Percentiles rank a stretch among this genome's conserved stretches.
These are phyloP conservation scores for Pseudonectria foliicola DNA, from an alignment of 2,329 filamentous ascomycete genomes.

Conservation along the genomic window DNA sequence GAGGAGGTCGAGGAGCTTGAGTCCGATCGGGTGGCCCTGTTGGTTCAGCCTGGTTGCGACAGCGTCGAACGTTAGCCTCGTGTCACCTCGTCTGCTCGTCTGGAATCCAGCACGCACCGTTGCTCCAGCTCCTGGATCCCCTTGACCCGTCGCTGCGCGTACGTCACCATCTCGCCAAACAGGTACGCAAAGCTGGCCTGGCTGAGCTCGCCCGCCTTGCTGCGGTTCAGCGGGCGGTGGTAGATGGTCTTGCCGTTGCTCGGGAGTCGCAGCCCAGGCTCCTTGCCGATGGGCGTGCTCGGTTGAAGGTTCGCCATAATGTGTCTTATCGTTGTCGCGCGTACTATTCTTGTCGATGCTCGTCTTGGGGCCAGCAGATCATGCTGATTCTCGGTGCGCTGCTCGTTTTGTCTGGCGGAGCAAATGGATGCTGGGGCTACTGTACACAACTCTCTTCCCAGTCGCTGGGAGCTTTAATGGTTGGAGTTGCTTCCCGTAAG, in stretches of 20 bases:
- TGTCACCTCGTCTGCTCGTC: neutral
- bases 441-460: too few species aligned
- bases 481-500: too few species aligned
- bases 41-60: constrained; percentile 60
- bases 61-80: neutral
- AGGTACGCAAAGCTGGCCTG: constrained; percentile 92
- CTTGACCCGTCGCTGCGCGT: constrained; percentile 83
- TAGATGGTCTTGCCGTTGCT: constrained; percentile 97
- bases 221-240: constrained; percentile 87
- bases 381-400: too few species aligned
- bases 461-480: too few species aligned
- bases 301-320: constrained; percentile 50
- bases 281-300: constrained; percentile 38
- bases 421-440: neutral
- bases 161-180: constrained; percentile 93
- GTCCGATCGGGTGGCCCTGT: constrained; percentile 88
- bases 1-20: constrained; percentile 91
- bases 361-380: constrained; percentile 4
- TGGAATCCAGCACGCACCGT: constrained; percentile 45
- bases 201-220: constrained; percentile 80
- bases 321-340: constrained; percentile 7
- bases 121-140: constrained; percentile 92
- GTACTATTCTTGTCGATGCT: constrained; percentile 3
- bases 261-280: constrained; percentile 72
- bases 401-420: neutral